These are phyloP conservation scores for Aplosporella prunicola DNA, from an alignment of 2,329 filamentous ascomycete genomes.

Conservation along the genomic window DNA sequence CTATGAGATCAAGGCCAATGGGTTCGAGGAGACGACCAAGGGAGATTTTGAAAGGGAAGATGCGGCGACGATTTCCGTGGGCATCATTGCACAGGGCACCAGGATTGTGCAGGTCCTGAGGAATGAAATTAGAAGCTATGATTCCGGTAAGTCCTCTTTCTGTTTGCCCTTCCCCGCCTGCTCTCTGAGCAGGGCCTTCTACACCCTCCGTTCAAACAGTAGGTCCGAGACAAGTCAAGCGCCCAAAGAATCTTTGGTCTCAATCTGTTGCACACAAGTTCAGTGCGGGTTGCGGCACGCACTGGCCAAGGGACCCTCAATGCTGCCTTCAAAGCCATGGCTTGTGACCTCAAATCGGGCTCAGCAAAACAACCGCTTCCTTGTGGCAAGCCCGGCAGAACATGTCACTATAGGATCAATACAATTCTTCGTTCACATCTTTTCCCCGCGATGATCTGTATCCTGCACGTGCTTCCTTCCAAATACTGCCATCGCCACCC, in stretches of 20 bases:
- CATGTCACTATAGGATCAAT: conserved; percentile 10
- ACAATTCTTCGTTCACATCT: conserved; percentile 1
- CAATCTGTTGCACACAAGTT: no score
- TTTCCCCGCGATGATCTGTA: not conserved
- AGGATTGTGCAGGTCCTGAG: conserved; percentile 81
- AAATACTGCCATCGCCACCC: conserved; percentile 1
- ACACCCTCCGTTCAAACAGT: no score
- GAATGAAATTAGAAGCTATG: conserved; percentile 81
- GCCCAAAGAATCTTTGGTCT: no score
- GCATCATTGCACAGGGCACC: conserved; percentile 68
- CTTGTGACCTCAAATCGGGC: no score
- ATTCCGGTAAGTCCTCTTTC: conserved; percentile 56
- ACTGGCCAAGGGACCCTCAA: no score
- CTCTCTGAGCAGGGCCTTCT: no score
- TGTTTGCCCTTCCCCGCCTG: conserved; percentile 3
- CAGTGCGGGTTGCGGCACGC: no score
- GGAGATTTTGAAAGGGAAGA: conserved; percentile 89
- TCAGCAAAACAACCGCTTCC: no score
- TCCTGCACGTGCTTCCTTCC: not conserved
- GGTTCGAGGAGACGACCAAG: conserved; percentile 64
- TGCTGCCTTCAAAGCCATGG: no score
- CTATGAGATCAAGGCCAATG: conserved; percentile 62
- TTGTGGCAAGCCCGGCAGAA: no score
- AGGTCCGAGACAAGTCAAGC: no score
- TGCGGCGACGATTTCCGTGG: conserved; percentile 77